These are phyloP conservation scores for Eragrostis tef DNA, from an alignment of 202 grass and related monocot species.

Conservation along the genomic window DNA sequence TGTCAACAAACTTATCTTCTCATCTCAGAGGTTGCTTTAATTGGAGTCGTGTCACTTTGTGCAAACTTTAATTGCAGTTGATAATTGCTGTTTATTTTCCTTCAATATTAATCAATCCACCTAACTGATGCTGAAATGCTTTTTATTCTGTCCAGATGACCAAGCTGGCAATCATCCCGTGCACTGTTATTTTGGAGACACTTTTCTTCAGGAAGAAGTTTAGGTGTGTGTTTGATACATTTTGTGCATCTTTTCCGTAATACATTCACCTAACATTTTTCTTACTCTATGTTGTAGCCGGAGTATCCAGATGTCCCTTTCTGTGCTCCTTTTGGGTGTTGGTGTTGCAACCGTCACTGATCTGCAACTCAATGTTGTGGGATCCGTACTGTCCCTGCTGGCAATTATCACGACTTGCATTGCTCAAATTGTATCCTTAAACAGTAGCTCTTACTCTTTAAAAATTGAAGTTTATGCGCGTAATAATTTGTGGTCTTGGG, in stretches of 20 bases:
- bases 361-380: slow-evolving; percentile 92
- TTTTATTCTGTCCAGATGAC: slow-evolving; percentile 80
- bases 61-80: slow-evolving; percentile 41
- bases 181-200: slow-evolving; percentile 97
- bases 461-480: slow-evolving; percentile 13
- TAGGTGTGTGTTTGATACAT: slow-evolving; percentile 68
- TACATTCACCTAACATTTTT: slow-evolving; percentile 35
- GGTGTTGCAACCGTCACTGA: slow-evolving; percentile 98
- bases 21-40: slow-evolving; percentile 20
- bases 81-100: slow-evolving; percentile 44
- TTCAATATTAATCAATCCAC: slow-evolving; percentile 57
- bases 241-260: slow-evolving; percentile 22
- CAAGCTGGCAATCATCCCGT: slow-evolving; percentile 96
- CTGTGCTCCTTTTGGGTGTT: slow-evolving; percentile 88
- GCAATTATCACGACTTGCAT: slow-evolving; percentile 95
- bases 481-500: slow-evolving; percentile 5
- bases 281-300: slow-evolving; percentile 62
- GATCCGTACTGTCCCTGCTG: slow-evolving; percentile 88
- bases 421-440: slow-evolving; percentile 99
- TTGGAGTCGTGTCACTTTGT: slow-evolving; percentile 36
- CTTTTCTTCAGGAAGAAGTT: slow-evolving; percentile 98
- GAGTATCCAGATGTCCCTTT: slow-evolving; percentile 88
- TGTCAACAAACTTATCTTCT: slow-evolving; percentile 34
- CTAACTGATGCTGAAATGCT: slow-evolving; percentile 49
- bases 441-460: slow-evolving; percentile 22